Conservation (phyloP, 805 yeast species). For the Metschnikowia henanensis region DNA sequence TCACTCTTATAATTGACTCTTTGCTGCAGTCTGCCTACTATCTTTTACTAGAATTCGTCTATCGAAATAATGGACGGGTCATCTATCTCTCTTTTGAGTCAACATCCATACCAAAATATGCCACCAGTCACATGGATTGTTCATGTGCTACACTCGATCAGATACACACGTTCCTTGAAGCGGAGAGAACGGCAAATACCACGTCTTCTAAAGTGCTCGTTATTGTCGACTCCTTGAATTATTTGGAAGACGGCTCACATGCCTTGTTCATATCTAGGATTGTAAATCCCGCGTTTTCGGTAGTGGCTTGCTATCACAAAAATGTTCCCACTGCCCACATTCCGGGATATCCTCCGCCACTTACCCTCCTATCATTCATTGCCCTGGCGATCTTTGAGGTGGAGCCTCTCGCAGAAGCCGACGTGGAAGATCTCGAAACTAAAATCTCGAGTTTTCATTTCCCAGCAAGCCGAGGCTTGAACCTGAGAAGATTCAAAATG, state of each 20-base stretch:
- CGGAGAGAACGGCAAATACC: constrained; percentile 12
- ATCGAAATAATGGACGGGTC: constrained; percentile 40
- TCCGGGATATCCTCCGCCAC: constrained; percentile 52
- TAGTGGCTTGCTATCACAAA: constrained; percentile 39
- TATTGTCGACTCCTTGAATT: constrained; percentile 69
- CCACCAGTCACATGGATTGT: constrained; percentile 50
- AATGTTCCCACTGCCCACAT: constrained; percentile 39
- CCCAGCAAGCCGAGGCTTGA: constrained; percentile 47
- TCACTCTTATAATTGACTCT: constrained; percentile 68
- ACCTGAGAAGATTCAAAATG: constrained; percentile 46
- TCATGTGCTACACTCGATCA: constrained; percentile 17
- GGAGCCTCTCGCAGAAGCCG: constrained; percentile 41
- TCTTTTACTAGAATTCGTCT: constrained; percentile 58
- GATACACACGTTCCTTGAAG: constrained; percentile 24
- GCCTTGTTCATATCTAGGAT: constrained; percentile 51
- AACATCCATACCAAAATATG: constrained; percentile 48
- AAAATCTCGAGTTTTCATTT: constrained; percentile 41
- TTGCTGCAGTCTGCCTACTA: constrained; percentile 63
- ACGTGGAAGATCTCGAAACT: constrained; percentile 45
- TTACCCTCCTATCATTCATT: constrained; percentile 59
- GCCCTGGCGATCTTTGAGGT: constrained; percentile 75
- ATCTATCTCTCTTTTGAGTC: constrained; percentile 73
- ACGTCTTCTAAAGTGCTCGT: constrained; percentile 39
- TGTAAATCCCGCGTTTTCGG: constrained; percentile 30
- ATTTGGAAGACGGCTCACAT: constrained; percentile 45